These are phyloP conservation scores for Decorospora gaudefroyi DNA, from an alignment of 2,329 filamentous ascomycete genomes.

Conservation along the genomic window DNA sequence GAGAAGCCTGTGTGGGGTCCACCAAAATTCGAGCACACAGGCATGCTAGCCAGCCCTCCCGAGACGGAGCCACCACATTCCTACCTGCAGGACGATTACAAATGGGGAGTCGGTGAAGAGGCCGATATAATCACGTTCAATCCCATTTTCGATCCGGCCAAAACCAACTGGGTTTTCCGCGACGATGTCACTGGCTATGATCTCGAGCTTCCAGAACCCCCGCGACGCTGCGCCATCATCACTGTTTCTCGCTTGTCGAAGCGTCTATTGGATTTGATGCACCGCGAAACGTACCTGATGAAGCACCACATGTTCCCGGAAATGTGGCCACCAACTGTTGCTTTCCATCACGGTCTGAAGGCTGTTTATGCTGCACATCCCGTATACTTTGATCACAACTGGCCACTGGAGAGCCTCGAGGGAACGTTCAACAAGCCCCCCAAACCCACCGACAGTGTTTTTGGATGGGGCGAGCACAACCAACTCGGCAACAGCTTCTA, in stretches of 20 bases:
- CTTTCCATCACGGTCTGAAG: slow-evolving; percentile 77
- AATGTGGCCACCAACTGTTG: slow-evolving; percentile 75
- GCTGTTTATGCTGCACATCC: slow-evolving; percentile 78
- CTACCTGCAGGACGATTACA: slow-evolving; percentile 66
- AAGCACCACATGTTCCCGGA: slow-evolving; percentile 76
- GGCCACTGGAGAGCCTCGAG: slow-evolving; percentile 58
- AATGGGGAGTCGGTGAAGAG: slow-evolving; percentile 77
- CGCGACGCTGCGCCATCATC: slow-evolving; percentile 75
- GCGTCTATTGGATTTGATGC: slow-evolving; percentile 74
- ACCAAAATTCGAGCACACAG: slow-evolving; percentile 51
- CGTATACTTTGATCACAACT: slow-evolving; percentile 77
- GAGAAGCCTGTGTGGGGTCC: slow-evolving; percentile 68
- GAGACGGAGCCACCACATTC: slow-evolving; percentile 66
- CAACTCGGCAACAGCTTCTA: slow-evolving; percentile 57
- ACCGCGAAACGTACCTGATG: slow-evolving; percentile 72
- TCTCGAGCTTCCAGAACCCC: slow-evolving; percentile 59
- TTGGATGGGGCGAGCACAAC: slow-evolving; percentile 59
- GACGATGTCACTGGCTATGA: slow-evolving; percentile 71
- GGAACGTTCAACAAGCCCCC: slow-evolving; percentile 56
- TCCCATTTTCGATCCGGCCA: slow-evolving; percentile 76
- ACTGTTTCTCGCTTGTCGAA: slow-evolving; percentile 76
- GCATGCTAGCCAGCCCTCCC: slow-evolving; percentile 62
- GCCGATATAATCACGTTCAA: slow-evolving; percentile 75
- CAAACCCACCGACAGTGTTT: slow-evolving; percentile 53
- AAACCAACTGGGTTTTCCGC: slow-evolving; percentile 73